These are phyloP conservation scores for Russula lepida DNA, from an alignment of 768 basidiomycete species.

Conservation along the genomic window DNA sequence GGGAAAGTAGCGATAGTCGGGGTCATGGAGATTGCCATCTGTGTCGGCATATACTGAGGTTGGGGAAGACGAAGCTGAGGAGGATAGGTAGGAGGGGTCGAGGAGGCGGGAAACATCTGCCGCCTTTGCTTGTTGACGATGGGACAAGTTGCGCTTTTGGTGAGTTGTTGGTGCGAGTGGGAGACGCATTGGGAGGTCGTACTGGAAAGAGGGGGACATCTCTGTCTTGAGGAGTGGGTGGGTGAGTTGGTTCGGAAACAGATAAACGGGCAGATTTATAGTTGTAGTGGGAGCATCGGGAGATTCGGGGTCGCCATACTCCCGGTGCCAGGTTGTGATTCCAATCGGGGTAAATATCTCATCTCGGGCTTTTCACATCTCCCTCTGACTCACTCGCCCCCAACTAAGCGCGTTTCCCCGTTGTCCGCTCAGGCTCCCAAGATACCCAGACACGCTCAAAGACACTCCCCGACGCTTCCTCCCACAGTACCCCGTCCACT, in stretches of 20 bases:
- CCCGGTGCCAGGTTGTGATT: neutral
- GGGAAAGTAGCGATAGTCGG: conserved; percentile 60
- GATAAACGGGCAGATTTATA: conserved; percentile 16
- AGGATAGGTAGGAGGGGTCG: conserved; percentile 50
- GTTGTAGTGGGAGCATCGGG: neutral
- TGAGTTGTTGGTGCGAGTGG: conserved; percentile 31
- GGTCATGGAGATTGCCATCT: conserved; percentile 57
- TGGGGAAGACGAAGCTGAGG: conserved; percentile 25
- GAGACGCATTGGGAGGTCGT: conserved; percentile 22
- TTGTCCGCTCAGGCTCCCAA: too few species aligned
- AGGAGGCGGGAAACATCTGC: conserved; percentile 55
- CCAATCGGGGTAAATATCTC: conserved; percentile 6
- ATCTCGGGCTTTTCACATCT: conserved; percentile 16
- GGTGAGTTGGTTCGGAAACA: neutral
- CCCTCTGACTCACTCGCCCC: conserved; percentile 5
- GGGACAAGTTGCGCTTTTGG: conserved; percentile 15
- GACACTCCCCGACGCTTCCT: neutral
- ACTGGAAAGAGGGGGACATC: conserved; percentile 21
- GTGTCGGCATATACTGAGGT: conserved; percentile 48
- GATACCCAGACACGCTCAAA: too few species aligned
- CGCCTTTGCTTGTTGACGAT: conserved; percentile 22
- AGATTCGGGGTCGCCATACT: neutral
- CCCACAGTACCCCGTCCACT: neutral
- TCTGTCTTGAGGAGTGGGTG: neutral
- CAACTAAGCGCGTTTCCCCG: neutral